Conservation (phyloP, 208 protist species). For the Lotmaria passim region DNA sequence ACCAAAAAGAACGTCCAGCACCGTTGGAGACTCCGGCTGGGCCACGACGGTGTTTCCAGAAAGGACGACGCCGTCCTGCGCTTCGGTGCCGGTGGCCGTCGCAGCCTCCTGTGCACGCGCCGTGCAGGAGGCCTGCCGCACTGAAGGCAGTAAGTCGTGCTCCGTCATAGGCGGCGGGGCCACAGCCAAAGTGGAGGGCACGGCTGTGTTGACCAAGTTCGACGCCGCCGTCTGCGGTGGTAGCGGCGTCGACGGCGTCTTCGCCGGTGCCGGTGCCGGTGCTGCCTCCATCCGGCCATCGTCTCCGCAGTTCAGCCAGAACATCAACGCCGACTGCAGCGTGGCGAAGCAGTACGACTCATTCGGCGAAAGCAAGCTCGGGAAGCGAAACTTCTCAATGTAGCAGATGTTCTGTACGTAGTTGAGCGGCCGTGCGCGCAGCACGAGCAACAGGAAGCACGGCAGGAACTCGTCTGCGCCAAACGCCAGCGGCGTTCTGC, state of each 20-base stretch:
- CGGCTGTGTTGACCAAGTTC: neutral
- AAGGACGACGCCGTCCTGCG: neutral
- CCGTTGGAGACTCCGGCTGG: slow-evolving; percentile 25
- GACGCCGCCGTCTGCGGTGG: neutral
- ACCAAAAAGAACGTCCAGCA: slow-evolving; percentile 40
- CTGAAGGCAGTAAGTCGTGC: slow-evolving; percentile 54
- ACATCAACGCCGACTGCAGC: slow-evolving; percentile 59
- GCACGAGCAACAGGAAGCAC: slow-evolving; percentile 80
- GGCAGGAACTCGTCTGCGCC: slow-evolving; percentile 85
- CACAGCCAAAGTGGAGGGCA: neutral
- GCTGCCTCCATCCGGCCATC: slow-evolving; percentile 29
- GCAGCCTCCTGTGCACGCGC: neutral
- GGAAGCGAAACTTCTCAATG: slow-evolving; percentile 64
- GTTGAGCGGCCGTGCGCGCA: slow-evolving; percentile 66
- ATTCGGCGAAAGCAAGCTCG: slow-evolving; percentile 44
- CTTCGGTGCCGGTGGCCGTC: neutral
- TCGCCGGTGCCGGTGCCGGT: neutral
- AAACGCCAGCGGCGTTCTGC: slow-evolving; percentile 38
- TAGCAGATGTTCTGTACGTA: slow-evolving; percentile 79
- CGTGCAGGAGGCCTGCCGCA: slow-evolving; percentile 38
- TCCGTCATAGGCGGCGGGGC: slow-evolving; percentile 30
- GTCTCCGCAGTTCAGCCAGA: slow-evolving; percentile 66
- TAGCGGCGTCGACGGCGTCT: neutral
- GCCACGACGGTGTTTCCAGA: neutral
- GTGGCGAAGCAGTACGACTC: slow-evolving; percentile 83